Conservation (phyloP, 345 rosid species). For the Syzygium aromaticum region DNA sequence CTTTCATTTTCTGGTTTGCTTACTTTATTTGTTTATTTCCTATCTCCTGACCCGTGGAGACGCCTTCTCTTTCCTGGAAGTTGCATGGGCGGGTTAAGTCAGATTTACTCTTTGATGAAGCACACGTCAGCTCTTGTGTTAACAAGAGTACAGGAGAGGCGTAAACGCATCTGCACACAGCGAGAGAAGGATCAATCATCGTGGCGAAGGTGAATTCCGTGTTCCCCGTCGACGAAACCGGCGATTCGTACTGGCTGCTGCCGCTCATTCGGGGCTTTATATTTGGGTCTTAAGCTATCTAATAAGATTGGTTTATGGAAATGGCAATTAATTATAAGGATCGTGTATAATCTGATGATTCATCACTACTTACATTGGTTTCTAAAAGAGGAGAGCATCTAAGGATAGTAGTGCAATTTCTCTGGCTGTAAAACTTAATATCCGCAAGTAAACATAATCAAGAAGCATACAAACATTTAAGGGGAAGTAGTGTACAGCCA, state of each 20-base stretch:
- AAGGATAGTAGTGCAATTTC: not conserved
- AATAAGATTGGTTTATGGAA: not conserved
- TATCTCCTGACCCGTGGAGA: not conserved
- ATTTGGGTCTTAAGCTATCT: not conserved
- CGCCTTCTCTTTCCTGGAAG: constrained; percentile 43
- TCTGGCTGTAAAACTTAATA: not conserved
- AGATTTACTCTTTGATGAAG: not conserved
- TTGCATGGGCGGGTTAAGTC: constrained; percentile 17
- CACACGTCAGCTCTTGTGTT: not conserved
- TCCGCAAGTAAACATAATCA: not conserved
- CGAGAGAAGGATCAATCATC: too few relatives aligned
- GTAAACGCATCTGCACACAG: not conserved
- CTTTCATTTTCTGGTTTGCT: not conserved
- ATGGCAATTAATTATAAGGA: not conserved
- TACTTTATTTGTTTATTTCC: not conserved
- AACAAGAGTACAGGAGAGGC: not conserved
- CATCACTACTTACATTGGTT: not conserved
- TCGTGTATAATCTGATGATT: not conserved
- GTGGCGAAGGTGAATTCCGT: too few relatives aligned
- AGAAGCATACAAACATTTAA: not conserved
- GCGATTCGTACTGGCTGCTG: too few relatives aligned
- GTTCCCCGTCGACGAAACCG: too few relatives aligned
- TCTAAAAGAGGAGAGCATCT: not conserved
- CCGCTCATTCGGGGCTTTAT: not conserved
- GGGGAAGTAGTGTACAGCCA: not conserved